Conservation (phyloP, 2,329 filamentous ascomycete species). For the Aspergillus niger region DNA sequence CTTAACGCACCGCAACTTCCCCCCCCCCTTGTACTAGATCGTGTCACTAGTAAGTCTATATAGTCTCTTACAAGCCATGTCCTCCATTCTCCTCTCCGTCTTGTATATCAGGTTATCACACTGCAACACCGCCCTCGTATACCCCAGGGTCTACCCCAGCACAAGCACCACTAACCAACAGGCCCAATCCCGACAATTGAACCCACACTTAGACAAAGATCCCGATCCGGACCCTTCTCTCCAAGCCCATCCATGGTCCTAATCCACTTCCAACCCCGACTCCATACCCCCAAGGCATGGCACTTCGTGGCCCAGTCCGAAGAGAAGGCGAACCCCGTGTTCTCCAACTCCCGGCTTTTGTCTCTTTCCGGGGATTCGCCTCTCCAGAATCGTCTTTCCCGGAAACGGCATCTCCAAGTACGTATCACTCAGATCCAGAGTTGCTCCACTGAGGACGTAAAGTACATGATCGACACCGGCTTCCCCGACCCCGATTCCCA, state of each 20-base stretch:
- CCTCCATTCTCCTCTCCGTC: too few relatives aligned
- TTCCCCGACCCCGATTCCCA: slow-evolving; percentile 17
- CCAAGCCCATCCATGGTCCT: neutral
- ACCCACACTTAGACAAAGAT: too few relatives aligned
- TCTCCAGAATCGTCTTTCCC: neutral
- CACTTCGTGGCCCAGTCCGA: slow-evolving; percentile 8
- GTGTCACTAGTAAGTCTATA: too few relatives aligned
- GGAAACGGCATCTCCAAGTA: neutral
- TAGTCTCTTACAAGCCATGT: too few relatives aligned
- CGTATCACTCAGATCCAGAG: slow-evolving; percentile 11
- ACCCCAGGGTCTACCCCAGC: too few relatives aligned
- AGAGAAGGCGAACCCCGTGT: neutral
- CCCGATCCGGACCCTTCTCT: neutral
- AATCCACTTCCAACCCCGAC: slow-evolving; percentile 8
- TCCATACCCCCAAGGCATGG: slow-evolving; percentile 2
- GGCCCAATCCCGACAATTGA: too few relatives aligned
- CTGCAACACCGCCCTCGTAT: neutral
- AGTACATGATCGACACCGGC: slow-evolving; percentile 20
- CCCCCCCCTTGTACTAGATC: too few relatives aligned
- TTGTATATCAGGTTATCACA: too few relatives aligned
- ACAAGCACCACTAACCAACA: too few relatives aligned
- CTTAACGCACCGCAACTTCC: too few relatives aligned
- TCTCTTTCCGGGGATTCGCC: neutral
- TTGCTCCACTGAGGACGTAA: slow-evolving; percentile 10
- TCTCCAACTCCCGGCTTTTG: neutral